phyloP scores from a whole-genome alignment of 2,329 filamentous ascomycete genomes.

The Phoma sp. region DNA sequence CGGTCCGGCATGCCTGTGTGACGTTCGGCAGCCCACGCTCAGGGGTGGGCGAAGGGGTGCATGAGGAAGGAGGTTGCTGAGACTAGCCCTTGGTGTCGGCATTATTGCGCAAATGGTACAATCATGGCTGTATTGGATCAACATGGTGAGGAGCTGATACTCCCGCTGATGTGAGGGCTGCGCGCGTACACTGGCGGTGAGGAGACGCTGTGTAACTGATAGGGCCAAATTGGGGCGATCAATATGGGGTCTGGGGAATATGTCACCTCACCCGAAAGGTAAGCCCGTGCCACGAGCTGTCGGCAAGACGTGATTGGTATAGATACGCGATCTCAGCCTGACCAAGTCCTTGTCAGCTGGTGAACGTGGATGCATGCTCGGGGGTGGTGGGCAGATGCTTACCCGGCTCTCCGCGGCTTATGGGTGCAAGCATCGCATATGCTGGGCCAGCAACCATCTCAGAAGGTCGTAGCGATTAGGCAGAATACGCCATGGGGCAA shows the following conservation, averaged over 20 bases:
- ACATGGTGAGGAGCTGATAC: constrained; percentile 3
- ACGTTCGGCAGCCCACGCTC: constrained; percentile 1
- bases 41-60: constrained; percentile 1
- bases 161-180: constrained; percentile 29
- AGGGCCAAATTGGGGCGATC: constrained; percentile 20
- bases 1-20: constrained; percentile 15
- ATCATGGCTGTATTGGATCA: constrained; percentile 15
- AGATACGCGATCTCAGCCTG: constrained; percentile 23
- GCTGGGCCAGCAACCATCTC: not conserved
- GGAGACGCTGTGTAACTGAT: constrained; percentile 8
- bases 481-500: not conserved
- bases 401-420: constrained; percentile 1
- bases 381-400: constrained; percentile 8
- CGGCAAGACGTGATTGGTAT: constrained; percentile 27
- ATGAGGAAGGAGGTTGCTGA: constrained; percentile 14
- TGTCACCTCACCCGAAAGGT: constrained; percentile 26
- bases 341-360: constrained; percentile 19
- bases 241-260: constrained; percentile 20
- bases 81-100: constrained; percentile 2
- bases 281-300: constrained; percentile 6
- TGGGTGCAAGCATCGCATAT: not conserved
- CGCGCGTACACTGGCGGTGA: constrained; percentile 14
- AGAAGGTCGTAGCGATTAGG: constrained; percentile 1
- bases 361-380: not conserved
- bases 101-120: constrained; percentile 9